Conservation (phyloP, 2,329 filamentous ascomycete species). For the Taxawa tesnikishii region DNA sequence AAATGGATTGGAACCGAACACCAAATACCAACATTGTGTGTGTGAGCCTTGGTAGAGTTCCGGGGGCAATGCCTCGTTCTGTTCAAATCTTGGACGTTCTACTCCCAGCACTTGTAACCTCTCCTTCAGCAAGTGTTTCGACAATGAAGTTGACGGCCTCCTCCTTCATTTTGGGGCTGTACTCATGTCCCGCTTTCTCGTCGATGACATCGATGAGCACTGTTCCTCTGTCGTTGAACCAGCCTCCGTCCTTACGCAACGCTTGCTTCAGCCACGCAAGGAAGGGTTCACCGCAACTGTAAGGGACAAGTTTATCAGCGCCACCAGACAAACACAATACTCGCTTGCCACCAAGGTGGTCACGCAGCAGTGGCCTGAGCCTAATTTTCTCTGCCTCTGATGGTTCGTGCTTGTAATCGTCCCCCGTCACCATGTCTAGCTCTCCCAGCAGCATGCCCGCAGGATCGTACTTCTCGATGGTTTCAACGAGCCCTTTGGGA, state of each 20-base stretch:
- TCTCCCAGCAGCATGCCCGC: slow-evolving; percentile 54
- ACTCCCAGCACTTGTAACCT: slow-evolving; percentile 2
- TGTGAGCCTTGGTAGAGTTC: no score
- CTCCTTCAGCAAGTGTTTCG: slow-evolving; percentile 21
- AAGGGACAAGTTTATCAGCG: slow-evolving; percentile 62
- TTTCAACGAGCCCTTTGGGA: slow-evolving; percentile 52
- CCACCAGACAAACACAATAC: slow-evolving; percentile 54
- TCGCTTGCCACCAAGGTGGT: slow-evolving; percentile 42
- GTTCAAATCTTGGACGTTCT: slow-evolving; percentile 8
- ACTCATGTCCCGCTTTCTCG: slow-evolving; percentile 56
- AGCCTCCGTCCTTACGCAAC: slow-evolving; percentile 24
- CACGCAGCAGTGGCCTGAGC: slow-evolving; percentile 20
- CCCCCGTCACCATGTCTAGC: slow-evolving; percentile 16
- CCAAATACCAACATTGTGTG: no score
- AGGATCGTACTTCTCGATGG: slow-evolving; percentile 58
- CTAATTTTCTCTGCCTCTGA: slow-evolving; percentile 33
- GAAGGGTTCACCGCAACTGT: slow-evolving; percentile 47
- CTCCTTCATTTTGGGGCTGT: slow-evolving; percentile 52
- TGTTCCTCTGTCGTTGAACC: slow-evolving; percentile 44
- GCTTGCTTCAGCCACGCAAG: slow-evolving; percentile 48
- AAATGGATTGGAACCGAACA: no score
- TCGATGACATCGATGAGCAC: slow-evolving; percentile 56
- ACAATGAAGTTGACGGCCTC: slow-evolving; percentile 54
- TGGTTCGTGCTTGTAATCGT: slow-evolving; percentile 18
- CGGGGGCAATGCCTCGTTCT: no score